Evolutionary conservation across 73 alveolate genomes (phyloP).

Genomic region (Tetrahymena elliotti): DNA sequence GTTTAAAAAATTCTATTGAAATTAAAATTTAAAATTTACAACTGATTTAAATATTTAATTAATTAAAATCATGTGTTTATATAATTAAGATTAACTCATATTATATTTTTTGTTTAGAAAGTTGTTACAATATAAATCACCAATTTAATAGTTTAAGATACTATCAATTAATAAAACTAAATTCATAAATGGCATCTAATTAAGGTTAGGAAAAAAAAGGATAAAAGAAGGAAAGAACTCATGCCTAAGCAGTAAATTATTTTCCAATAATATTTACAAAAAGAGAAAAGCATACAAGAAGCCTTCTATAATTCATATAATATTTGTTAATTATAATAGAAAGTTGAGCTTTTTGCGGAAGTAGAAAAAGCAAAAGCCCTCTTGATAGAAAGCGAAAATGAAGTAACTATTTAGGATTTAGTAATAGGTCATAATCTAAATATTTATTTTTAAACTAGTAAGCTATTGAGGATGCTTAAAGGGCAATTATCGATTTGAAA

Average conservation of each 20-base stretch:
- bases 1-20: too few species aligned
- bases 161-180: not conserved
- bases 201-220: not conserved
- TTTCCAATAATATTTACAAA: too few species aligned
- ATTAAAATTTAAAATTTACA: not conserved
- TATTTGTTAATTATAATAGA: too few species aligned
- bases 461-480: conserved; percentile 32
- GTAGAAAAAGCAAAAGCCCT: not conserved
- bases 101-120: not conserved
- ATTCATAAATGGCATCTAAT: not conserved
- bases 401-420: not conserved
- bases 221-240: not conserved
- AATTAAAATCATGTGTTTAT: too few species aligned
- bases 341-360: not conserved
- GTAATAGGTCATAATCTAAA: not conserved
- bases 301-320: too few species aligned
- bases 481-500: conserved; percentile 22
- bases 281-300: too few species aligned
- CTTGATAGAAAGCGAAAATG: not conserved
- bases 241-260: not conserved
- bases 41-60: not conserved
- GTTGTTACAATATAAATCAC: not conserved
- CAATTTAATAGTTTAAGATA: not conserved
- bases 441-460: not conserved
- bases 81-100: too few species aligned